phyloP scores from a whole-genome alignment of 1,139 yeast species.

The Lodderomyces pseudojiufengensis region DNA sequence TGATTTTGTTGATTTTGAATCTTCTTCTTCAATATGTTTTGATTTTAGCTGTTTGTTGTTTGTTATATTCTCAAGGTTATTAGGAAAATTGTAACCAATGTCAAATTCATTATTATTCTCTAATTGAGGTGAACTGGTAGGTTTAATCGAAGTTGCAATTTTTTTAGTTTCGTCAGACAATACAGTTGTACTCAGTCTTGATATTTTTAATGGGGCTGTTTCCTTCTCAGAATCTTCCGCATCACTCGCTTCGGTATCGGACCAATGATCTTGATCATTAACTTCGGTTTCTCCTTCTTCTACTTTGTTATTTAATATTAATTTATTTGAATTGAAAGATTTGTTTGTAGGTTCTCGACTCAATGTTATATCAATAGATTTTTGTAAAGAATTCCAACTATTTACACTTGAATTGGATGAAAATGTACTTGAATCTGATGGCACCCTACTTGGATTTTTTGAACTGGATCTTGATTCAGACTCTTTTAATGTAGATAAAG shows the following conservation, averaged over 20 bases:
- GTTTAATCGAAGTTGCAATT: neutral
- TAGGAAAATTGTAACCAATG: constrained; percentile 38
- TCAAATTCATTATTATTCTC: constrained; percentile 33
- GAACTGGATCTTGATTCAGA: neutral
- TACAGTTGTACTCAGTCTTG: constrained; percentile 3
- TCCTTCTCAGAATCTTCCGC: constrained; percentile 5
- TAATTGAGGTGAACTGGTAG: constrained; percentile 3
- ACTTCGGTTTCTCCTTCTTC: constrained; percentile 3
- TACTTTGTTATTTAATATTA: neutral
- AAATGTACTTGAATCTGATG: constrained; percentile 5
- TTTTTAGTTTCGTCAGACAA: neutral
- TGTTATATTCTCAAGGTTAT: constrained; percentile 31
- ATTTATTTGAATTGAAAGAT: too few relatives aligned
- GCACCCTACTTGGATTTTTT: constrained; percentile 1
- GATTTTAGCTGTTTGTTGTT: constrained; percentile 23
- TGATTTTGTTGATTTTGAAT: constrained; percentile 16
- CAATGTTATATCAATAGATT: constrained; percentile 27
- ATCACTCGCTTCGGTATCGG: constrained; percentile 7
- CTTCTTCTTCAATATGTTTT: constrained; percentile 5
- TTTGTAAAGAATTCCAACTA: constrained; percentile 38
- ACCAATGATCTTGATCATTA: constrained; percentile 9
- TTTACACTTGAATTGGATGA: constrained; percentile 11
- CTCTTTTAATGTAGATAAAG: neutral
- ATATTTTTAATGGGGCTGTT: constrained; percentile 12
- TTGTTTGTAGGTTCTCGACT: constrained; percentile 1